Evolutionary conservation across 495 filamentous ascomycete species (phyloP).

Genomic region (Podospora pseudopauciseta): DNA sequence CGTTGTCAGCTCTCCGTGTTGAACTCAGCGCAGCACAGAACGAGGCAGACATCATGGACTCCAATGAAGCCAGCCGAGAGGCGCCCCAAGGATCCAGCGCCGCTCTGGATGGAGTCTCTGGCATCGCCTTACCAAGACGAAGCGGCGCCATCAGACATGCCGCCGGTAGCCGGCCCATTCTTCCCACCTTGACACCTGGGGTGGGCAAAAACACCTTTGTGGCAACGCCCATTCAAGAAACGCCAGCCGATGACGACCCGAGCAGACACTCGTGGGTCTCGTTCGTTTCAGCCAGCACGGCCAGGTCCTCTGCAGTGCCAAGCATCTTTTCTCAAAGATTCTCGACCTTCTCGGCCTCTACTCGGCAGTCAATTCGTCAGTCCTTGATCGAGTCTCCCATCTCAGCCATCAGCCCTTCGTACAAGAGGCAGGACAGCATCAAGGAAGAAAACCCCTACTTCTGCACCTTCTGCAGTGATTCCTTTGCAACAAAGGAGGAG

Average conservation of each 20-base stretch:
- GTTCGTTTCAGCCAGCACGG: slow-evolving; percentile 16
- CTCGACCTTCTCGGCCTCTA: slow-evolving; percentile 17
- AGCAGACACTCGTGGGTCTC: slow-evolving; percentile 20
- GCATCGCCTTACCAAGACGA: not conserved
- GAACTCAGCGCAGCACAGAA: not conserved
- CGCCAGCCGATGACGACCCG: not conserved
- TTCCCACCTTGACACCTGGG: not conserved
- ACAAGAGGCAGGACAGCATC: slow-evolving; percentile 17
- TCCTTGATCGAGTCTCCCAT: slow-evolving; percentile 24
- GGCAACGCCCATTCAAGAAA: not conserved
- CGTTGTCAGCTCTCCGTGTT: not conserved
- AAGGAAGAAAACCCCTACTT: slow-evolving; percentile 13
- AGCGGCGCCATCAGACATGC: not conserved
- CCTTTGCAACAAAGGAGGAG: slow-evolving; percentile 21
- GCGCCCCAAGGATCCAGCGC: not conserved
- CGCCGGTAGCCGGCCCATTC: not conserved
- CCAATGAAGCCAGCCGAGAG: not conserved
- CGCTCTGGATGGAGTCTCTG: not conserved
- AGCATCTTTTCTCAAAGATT: slow-evolving; percentile 26
- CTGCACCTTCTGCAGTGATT: slow-evolving; percentile 28
- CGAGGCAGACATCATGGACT: slow-evolving; percentile 1
- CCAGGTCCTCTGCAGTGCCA: slow-evolving; percentile 20
- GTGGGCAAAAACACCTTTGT: slow-evolving; percentile 6
- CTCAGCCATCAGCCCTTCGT: slow-evolving; percentile 17
- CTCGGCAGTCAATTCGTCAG: slow-evolving; percentile 21